These are phyloP conservation scores for Hanseniaspora osmophila DNA, from an alignment of 805 yeast genomes.

Conservation along the genomic window DNA sequence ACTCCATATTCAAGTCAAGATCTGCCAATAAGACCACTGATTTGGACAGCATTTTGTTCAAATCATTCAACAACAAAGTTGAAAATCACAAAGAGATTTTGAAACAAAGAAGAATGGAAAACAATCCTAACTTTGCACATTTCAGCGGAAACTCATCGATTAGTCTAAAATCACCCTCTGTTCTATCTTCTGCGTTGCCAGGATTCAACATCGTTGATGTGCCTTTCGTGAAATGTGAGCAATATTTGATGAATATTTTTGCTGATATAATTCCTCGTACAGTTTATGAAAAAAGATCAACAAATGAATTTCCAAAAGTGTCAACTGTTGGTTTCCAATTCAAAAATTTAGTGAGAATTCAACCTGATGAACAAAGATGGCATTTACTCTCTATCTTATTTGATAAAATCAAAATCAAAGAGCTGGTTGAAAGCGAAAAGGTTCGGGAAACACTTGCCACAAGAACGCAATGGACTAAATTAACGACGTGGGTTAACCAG, in stretches of 20 bases:
- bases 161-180: conserved; percentile 6
- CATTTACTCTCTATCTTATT: conserved; percentile 50
- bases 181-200: background rate
- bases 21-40: conserved; percentile 5
- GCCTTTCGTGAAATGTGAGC: background rate
- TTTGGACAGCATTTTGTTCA: conserved; percentile 35
- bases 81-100: conserved; percentile 16
- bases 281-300: conserved; percentile 14
- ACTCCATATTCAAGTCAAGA: conserved; percentile 18
- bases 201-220: background rate
- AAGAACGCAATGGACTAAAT: conserved; percentile 28
- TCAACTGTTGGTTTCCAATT: conserved; percentile 23
- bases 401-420: conserved; percentile 25
- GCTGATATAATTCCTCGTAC: conserved; percentile 3
- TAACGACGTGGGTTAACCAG: conserved; percentile 45
- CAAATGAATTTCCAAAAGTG: conserved; percentile 27
- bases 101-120: conserved; percentile 17
- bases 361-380: conserved; percentile 28
- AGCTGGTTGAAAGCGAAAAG: conserved; percentile 12
- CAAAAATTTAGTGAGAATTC: conserved; percentile 10
- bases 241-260: background rate
- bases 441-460: conserved; percentile 17
- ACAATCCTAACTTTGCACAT: conserved; percentile 12
- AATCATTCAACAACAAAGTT: conserved; percentile 27
- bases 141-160: conserved; percentile 13